A percentile compares a stretch with the other conserved stretches of the same genome.
Evolutionary conservation across 306 rosid species (phyloP).

Genomic region (Ceratonia siliqua): DNA sequence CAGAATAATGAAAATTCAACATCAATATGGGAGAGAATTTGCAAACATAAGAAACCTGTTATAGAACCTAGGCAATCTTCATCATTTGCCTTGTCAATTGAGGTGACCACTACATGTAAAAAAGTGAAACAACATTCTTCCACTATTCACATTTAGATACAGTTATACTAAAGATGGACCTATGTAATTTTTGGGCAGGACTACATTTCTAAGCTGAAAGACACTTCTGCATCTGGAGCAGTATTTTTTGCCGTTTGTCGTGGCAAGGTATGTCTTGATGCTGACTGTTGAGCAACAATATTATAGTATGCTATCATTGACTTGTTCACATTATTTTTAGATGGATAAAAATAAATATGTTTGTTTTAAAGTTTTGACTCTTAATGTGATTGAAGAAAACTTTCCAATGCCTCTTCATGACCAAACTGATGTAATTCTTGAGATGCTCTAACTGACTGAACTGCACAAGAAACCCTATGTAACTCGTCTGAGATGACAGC

Average conservation of each 20-base stretch:
- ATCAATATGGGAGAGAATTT: conserved; percentile 93
- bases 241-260: conserved; percentile 94
- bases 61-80: conserved; percentile 93
- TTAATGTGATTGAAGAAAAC: background rate
- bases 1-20: conserved; percentile 70
- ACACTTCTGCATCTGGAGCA: conserved; percentile 84
- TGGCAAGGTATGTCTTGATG: conserved; percentile 72
- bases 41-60: conserved; percentile 90
- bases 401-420: background rate
- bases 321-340: conserved; percentile 25
- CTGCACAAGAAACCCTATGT: background rate
- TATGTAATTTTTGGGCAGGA: conserved; percentile 59
- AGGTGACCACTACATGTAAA: conserved; percentile 50
- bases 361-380: background rate
- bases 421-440: background rate
- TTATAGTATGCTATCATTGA: conserved; percentile 19
- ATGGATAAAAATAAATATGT: background rate
- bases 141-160: conserved; percentile 13
- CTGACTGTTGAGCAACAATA: conserved; percentile 16
- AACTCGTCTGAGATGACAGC: background rate
- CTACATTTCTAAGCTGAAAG: conserved; percentile 79
- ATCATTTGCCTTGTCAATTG: conserved; percentile 72
- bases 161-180: conserved; percentile 23
- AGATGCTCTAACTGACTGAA: background rate
- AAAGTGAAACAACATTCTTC: conserved; percentile 27